These are phyloP conservation scores for Cladosporium sp. DNA, from an alignment of 2,329 filamentous ascomycete species.

Conservation along the genomic window DNA sequence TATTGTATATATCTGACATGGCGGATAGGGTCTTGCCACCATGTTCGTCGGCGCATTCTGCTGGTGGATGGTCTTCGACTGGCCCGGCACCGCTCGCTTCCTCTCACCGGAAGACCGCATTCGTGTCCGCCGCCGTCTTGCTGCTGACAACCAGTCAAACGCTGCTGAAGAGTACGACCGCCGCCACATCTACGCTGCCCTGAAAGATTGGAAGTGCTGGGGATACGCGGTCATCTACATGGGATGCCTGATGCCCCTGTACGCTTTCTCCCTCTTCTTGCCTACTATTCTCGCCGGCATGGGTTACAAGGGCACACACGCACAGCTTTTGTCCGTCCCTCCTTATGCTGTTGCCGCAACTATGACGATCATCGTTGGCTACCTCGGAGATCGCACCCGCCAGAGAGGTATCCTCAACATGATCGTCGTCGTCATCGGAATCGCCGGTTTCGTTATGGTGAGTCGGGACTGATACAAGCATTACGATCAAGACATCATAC, in stretches of 20 bases:
- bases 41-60: conserved; percentile 51
- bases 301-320: conserved; percentile 56
- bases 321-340: conserved; percentile 70
- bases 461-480: neutral
- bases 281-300: conserved; percentile 30
- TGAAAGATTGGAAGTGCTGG: conserved; percentile 83
- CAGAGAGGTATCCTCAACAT: conserved; percentile 80
- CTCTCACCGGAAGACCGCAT: conserved; percentile 43
- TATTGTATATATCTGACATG: neutral
- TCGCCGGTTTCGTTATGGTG: conserved; percentile 70
- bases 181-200: conserved; percentile 23
- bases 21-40: conserved; percentile 56
- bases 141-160: conserved; percentile 24
- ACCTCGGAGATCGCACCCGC: conserved; percentile 68
- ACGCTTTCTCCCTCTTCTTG: conserved; percentile 31
- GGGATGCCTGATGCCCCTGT: conserved; percentile 39
- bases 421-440: conserved; percentile 61
- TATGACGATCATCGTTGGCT: conserved; percentile 66
- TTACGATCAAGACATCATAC: too few species aligned
- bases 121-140: conserved; percentile 23
- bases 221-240: conserved; percentile 72
- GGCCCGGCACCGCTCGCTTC: conserved; percentile 55
- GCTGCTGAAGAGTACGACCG: conserved; percentile 24
- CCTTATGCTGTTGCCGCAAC: conserved; percentile 69
- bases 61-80: conserved; percentile 46